phyloP scores from a whole-genome alignment of 2,329 filamentous ascomycete genomes.

The Dactylella cylindrospora region DNA sequence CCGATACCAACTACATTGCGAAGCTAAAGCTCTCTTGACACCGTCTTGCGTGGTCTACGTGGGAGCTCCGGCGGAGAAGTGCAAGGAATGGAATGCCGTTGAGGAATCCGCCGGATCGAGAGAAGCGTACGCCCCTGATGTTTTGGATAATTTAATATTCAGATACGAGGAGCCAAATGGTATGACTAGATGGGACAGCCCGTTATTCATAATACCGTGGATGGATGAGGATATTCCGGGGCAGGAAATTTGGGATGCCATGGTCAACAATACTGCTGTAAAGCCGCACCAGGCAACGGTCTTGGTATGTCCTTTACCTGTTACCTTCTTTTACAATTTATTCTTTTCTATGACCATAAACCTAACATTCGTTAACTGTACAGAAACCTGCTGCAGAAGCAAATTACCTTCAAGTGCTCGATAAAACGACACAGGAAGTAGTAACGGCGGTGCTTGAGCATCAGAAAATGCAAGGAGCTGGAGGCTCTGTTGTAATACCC shows the following conservation, averaged over 20 bases:
- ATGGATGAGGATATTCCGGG: conserved; percentile 66
- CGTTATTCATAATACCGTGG: conserved; percentile 75
- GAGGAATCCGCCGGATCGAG: conserved; percentile 43
- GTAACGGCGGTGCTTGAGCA: conserved; percentile 66
- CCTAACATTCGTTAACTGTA: conserved; percentile 1
- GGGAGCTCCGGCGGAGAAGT: conserved; percentile 56
- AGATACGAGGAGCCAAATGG: conserved; percentile 83
- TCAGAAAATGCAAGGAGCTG: conserved; percentile 45
- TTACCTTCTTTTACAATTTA: neutral
- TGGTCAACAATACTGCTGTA: conserved; percentile 64
- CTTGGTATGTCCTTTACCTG: conserved; percentile 52
- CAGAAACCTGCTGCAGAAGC: conserved; percentile 63
- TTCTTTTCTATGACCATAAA: conserved; percentile 8
- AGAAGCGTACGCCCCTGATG: conserved; percentile 58
- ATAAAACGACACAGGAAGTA: conserved; percentile 75
- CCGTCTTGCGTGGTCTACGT: conserved; percentile 68
- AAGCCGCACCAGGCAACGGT: conserved; percentile 76
- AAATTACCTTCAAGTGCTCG: conserved; percentile 78
- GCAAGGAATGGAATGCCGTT: conserved; percentile 61
- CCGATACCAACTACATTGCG: conserved; percentile 82
- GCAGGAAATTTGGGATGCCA: conserved; percentile 71
- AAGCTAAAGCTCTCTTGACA: conserved; percentile 76
- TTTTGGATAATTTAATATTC: conserved; percentile 78
- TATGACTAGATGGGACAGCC: conserved; percentile 82
- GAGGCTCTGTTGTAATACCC: conserved; percentile 20